phyloP scores from a whole-genome alignment of 108 stramenopile genomes.

The Parietichytrium sp. region DNA sequence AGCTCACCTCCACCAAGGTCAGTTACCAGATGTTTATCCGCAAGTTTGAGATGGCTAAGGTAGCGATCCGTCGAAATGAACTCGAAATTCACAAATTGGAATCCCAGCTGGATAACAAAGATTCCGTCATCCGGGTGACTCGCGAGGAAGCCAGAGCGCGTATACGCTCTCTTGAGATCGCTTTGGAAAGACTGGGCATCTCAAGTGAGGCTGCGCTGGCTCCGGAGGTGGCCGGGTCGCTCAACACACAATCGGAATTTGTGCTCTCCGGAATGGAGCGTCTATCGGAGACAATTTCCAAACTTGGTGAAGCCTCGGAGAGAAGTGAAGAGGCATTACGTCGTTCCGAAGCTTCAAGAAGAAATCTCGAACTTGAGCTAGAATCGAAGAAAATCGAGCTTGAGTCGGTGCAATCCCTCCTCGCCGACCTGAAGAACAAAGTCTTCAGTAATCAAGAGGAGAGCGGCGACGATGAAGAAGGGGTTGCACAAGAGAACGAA shows the following conservation, averaged over 20 bases:
- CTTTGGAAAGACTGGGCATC: constrained; percentile 19
- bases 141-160: constrained; percentile 42
- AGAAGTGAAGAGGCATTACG: constrained; percentile 42
- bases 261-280: background rate
- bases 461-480: background rate
- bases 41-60: constrained; percentile 52
- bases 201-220: background rate
- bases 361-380: constrained; percentile 30
- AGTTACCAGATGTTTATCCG: constrained; percentile 53
- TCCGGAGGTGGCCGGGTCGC: background rate
- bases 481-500: background rate
- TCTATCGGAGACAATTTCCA: constrained; percentile 29
- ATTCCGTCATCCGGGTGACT: constrained; percentile 45
- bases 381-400: constrained; percentile 33
- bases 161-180: constrained; percentile 24
- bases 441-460: background rate
- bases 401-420: background rate
- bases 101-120: constrained; percentile 53
- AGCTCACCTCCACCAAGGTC: constrained; percentile 54
- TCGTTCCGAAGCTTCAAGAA: constrained; percentile 19
- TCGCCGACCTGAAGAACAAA: constrained; percentile 38
- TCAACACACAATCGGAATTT: background rate
- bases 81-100: constrained; percentile 52
- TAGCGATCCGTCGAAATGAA: constrained; percentile 46
- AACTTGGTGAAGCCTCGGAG: constrained; percentile 30